phyloP scores from a whole-genome alignment of 1,139 yeast genomes.

The Kodamaea plutei region DNA sequence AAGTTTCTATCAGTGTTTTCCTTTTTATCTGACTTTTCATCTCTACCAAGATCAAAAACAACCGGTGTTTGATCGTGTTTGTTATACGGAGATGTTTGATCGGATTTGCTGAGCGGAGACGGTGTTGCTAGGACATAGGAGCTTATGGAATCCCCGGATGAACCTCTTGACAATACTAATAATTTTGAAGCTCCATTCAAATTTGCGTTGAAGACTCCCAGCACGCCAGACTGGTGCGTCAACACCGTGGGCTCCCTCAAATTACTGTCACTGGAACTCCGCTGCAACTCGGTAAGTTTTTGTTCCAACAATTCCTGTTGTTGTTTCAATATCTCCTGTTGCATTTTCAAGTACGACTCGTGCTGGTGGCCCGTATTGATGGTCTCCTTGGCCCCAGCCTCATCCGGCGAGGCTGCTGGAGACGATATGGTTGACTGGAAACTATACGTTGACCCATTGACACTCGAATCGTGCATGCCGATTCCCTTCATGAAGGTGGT shows the following conservation, averaged over 20 bases:
- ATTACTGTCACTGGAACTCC: too few species aligned
- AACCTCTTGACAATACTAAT: slow-evolving; percentile 12
- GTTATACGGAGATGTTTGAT: too few species aligned
- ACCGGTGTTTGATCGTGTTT: too few species aligned
- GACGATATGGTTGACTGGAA: slow-evolving; percentile 8
- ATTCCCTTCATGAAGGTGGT: slow-evolving; percentile 22
- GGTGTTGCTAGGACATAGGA: too few species aligned
- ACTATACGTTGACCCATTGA: slow-evolving; percentile 5
- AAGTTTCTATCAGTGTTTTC: too few species aligned
- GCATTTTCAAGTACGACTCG: slow-evolving; percentile 35
- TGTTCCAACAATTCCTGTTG: slow-evolving; percentile 33
- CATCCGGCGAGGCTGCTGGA: slow-evolving; percentile 16
- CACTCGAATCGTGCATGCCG: slow-evolving; percentile 6
- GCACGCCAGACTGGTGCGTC: too few species aligned
- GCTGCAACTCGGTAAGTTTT: slow-evolving; percentile 17
- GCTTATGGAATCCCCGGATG: slow-evolving; percentile 14
- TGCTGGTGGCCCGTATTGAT: slow-evolving; percentile 18
- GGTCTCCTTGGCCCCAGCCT: background rate
- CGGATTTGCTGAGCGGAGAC: too few species aligned
- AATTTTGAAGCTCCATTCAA: too few species aligned
- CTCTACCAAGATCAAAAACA: too few species aligned
- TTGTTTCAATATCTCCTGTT: slow-evolving; percentile 36
- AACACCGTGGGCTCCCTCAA: too few species aligned
- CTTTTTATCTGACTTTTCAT: too few species aligned
- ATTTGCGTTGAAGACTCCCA: too few species aligned